A percentile compares a stretch with the other conserved stretches of the same genome.
Conservation (phyloP, 768 basidiomycete genomes). For the Auricularia heimuer region DNA sequence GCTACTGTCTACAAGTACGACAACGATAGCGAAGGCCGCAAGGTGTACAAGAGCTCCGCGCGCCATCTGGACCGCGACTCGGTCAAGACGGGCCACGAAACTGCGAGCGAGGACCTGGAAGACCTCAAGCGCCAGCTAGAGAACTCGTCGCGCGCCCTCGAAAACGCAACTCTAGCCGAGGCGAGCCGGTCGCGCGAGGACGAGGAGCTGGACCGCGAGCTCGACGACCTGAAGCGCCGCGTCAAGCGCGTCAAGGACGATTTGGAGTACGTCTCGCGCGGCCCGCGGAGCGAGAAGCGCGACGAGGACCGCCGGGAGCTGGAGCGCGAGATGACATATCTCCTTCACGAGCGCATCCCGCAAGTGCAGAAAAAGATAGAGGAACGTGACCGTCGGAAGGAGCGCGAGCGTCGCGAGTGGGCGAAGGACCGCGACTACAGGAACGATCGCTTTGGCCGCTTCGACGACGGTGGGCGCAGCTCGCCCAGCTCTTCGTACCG, state of each 20-base stretch:
- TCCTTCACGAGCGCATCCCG: conserved; percentile 88
- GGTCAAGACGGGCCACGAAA: conserved; percentile 66
- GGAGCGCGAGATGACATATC: conserved; percentile 74
- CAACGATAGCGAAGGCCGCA: conserved; percentile 40
- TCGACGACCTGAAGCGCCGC: conserved; percentile 75
- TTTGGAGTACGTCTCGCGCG: conserved; percentile 74
- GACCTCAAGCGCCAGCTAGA: conserved; percentile 32
- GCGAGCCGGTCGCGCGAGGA: conserved; percentile 63
- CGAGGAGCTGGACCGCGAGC: conserved; percentile 82
- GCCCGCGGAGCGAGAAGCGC: conserved; percentile 58
- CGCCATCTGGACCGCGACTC: conserved; percentile 81
- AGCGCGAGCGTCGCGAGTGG: conserved; percentile 72
- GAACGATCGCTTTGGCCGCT: conserved; percentile 49
- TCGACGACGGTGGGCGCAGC: conserved; percentile 25
- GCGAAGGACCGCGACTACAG: conserved; percentile 68
- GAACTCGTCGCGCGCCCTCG: conserved; percentile 52
- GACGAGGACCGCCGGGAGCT: conserved; percentile 80
- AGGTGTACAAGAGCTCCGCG: conserved; percentile 66
- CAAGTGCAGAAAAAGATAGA: conserved; percentile 81
- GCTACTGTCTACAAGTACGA: conserved; percentile 87
- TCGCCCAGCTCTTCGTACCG: conserved; percentile 27
- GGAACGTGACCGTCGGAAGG: conserved; percentile 63
- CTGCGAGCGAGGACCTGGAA: conserved; percentile 30
- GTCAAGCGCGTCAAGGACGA: conserved; percentile 86
- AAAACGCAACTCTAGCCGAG: conserved; percentile 56